phyloP scores from a whole-genome alignment of 176 grass and related monocot species.

The Musa beccarii region DNA sequence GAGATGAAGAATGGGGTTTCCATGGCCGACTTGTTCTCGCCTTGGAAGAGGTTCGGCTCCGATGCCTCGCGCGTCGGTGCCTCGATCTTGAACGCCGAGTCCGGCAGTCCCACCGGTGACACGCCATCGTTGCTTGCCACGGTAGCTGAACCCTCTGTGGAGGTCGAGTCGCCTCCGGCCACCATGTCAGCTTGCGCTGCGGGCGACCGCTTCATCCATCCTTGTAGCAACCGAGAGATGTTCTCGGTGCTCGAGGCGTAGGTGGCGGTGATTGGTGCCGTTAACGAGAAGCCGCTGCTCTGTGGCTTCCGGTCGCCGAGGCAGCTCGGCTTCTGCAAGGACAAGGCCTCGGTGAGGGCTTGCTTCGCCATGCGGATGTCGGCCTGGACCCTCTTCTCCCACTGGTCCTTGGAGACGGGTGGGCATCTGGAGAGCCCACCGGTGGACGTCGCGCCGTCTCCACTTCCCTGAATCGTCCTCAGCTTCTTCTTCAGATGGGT shows the following conservation, averaged over 20 bases:
- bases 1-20: no score
- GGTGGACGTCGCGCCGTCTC: not conserved
- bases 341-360: conserved; percentile 75
- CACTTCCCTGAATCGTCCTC: conserved; percentile 32
- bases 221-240: conserved; percentile 72
- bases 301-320: no score
- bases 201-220: conserved; percentile 41
- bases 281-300: no score
- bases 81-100: conserved; percentile 4
- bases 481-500: conserved; percentile 94
- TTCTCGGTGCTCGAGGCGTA: conserved; percentile 91
- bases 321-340: conserved; percentile 25
- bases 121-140: not conserved
- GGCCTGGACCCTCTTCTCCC: conserved; percentile 81
- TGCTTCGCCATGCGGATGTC: conserved; percentile 89
- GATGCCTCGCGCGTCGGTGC: conserved; percentile 28
- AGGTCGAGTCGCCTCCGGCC: conserved; percentile 29
- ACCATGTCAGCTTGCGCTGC: conserved; percentile 23
- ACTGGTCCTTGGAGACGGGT: conserved; percentile 59
- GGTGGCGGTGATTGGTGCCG: conserved; percentile 8
- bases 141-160: conserved; percentile 8
- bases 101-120: not conserved
- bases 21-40: no score
- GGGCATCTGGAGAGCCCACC: no score
- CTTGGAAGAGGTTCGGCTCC: not conserved